phyloP scores from a whole-genome alignment of 2,329 filamentous ascomycete genomes.

The Pseudogymnoascus sp. region DNA sequence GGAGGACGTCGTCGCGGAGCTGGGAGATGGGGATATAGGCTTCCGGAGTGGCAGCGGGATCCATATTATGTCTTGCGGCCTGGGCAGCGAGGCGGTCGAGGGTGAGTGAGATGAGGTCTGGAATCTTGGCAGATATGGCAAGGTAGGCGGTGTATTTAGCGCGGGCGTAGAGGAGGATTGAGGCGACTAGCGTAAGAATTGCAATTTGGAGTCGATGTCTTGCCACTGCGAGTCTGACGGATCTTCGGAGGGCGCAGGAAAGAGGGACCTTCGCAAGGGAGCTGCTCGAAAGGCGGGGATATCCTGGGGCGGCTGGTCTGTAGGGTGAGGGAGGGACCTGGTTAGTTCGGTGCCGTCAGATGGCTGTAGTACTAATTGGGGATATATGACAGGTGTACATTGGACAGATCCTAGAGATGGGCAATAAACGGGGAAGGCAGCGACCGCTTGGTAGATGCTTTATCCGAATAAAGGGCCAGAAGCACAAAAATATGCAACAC shows the following conservation, averaged over 20 bases:
- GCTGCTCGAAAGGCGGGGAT: conserved; percentile 65
- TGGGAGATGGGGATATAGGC: conserved; percentile 81
- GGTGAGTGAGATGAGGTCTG: conserved; percentile 73
- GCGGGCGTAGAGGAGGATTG: conserved; percentile 53
- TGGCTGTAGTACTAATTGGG: neutral
- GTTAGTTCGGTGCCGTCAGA: conserved; percentile 55
- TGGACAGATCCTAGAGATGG: neutral
- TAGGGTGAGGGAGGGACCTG: conserved; percentile 65
- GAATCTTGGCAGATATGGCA: conserved; percentile 64
- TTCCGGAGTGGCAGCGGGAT: conserved; percentile 57
- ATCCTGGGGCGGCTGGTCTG: conserved; percentile 61
- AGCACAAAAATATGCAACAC: conserved; percentile 2
- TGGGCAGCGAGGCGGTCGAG: conserved; percentile 76
- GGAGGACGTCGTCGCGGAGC: conserved; percentile 80
- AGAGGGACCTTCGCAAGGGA: conserved; percentile 89
- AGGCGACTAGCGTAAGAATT: conserved; percentile 46
- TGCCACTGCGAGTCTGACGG: conserved; percentile 71
- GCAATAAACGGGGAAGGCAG: neutral
- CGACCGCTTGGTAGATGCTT: neutral
- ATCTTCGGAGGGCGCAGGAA: conserved; percentile 70
- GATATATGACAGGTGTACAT: neutral
- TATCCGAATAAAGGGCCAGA: neutral
- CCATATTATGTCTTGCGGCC: conserved; percentile 66
- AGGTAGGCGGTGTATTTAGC: conserved; percentile 54
- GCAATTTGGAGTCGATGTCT: conserved; percentile 81